phyloP scores from a whole-genome alignment of 2,329 filamentous ascomycete species.

The Ceratocystis diversiconidia region DNA sequence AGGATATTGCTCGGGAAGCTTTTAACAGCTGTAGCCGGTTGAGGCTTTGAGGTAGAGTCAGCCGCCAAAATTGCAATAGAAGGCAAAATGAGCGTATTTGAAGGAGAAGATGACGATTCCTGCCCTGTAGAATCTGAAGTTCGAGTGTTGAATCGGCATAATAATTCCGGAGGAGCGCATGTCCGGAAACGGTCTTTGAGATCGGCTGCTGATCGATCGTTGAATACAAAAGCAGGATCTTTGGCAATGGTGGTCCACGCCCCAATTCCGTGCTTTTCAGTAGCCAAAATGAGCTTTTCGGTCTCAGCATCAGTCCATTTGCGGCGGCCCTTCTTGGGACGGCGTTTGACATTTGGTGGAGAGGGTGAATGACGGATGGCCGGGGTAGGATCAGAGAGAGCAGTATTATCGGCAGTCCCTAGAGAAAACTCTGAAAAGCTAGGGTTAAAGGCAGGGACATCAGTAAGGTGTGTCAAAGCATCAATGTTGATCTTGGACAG shows the following conservation, averaged over 20 bases:
- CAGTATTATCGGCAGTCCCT: neutral
- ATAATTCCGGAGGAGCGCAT: constrained; percentile 48
- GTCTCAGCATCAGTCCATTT: constrained; percentile 55
- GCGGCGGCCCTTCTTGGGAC: constrained; percentile 42
- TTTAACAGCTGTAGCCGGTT: neutral
- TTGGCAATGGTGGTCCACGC: constrained; percentile 52
- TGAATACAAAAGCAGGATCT: constrained; percentile 46
- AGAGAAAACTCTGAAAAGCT: neutral
- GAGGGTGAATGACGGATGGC: neutral
- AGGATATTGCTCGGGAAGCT: constrained; percentile 12
- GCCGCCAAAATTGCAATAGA: neutral
- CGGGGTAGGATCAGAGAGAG: neutral
- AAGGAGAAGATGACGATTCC: neutral
- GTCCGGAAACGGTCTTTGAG: constrained; percentile 53
- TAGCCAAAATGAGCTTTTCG: constrained; percentile 45
- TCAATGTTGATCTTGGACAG: constrained; percentile 14
- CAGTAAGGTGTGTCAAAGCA: constrained; percentile 21
- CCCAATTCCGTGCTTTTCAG: constrained; percentile 48
- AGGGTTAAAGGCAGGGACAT: constrained; percentile 24
- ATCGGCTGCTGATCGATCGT: constrained; percentile 46
- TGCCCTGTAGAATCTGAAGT: neutral
- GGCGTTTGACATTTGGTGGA: constrained; percentile 29
- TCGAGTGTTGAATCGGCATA: constrained; percentile 5
- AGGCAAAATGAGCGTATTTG: neutral
- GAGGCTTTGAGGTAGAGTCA: neutral